These are phyloP conservation scores for Ramalina intermedia DNA, from an alignment of 495 filamentous ascomycete species.

Conservation along the genomic window DNA sequence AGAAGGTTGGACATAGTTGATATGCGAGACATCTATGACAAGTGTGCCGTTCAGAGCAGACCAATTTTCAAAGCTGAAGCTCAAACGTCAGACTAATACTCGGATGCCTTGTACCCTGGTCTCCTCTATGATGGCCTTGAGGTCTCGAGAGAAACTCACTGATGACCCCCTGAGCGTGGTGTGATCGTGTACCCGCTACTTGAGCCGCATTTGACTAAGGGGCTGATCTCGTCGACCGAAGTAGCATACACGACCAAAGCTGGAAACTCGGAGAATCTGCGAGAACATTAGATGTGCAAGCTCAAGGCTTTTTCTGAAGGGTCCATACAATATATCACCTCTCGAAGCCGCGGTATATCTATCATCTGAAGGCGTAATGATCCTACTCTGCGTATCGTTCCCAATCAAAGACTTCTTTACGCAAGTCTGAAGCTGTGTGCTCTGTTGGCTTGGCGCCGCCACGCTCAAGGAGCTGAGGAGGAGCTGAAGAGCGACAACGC, in stretches of 20 bases:
- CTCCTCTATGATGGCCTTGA: background rate
- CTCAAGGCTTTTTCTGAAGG: background rate
- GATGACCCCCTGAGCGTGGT: conserved; percentile 2
- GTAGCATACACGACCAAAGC: conserved; percentile 3
- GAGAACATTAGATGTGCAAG: background rate
- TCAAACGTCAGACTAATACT: background rate
- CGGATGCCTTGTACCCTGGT: background rate
- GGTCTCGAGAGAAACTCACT: background rate
- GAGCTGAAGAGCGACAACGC: no score
- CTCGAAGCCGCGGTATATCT: conserved; percentile 2
- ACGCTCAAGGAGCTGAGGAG: no score
- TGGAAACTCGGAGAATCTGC: conserved; percentile 4
- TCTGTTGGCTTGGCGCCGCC: no score
- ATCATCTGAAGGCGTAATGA: conserved; percentile 1
- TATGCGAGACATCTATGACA: conserved; percentile 5
- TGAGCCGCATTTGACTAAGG: conserved; percentile 2
- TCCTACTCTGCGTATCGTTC: background rate
- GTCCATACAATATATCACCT: background rate
- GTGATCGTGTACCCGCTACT: background rate
- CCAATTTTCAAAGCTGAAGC: conserved; percentile 2
- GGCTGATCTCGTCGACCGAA: background rate
- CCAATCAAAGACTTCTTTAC: background rate
- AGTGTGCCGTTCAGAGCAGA: conserved; percentile 5
- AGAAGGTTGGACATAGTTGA: conserved; percentile 5
- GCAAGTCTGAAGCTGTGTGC: background rate